Evolutionary conservation across 169 alveolate species (phyloP), one percentile per base, ranked within the genome.

Genomic region (Plasmodium ovale): DNA sequence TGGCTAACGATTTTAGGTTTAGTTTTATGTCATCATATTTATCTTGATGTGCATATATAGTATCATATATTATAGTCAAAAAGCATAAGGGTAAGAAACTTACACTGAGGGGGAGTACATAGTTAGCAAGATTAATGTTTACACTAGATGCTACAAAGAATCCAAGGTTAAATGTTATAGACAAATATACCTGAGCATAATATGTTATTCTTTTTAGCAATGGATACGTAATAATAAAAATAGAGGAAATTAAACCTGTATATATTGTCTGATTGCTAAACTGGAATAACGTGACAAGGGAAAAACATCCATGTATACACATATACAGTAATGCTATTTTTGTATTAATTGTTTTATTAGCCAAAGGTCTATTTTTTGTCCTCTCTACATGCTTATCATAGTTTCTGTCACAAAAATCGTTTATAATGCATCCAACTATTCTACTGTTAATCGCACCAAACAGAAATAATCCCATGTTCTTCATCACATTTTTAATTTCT

Each of bases 21-120:
- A 97, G 87, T 68, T 70, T 72, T 42, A 87, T 87, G 87, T 98
- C 99, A 64, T 90, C 95, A 31, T 89, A 31, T 71, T 93, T 96
- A 92, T 97, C 99, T 87, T 96, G 98, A 91, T 95, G 98, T 0
- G 99, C 99, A 92, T 98, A 98, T 33, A 98, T 95, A 2, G 99
- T 96, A 87, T 97, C 99, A 59, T 97, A 98, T 31, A 96, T 94
- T 3, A 98, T 53, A 1, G 99, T 96, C 98, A 99, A 96, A n/a
- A 72, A 91, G 49, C 94, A 90, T 44, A 77, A 88, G 0, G 92
- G 88, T 25, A 92, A 69, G 87, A 92, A 93, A 1, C 91, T 56
- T 10, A 96, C 97, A 19, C 89, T 19, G 39, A 94, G 96, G 1
- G 96, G 92, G 12, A 95, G 94, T n/a, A 95, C 42, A 21, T 92